Conservation (phyloP, 139 green algal genomes). For the Coelastrella sp. region DNA sequence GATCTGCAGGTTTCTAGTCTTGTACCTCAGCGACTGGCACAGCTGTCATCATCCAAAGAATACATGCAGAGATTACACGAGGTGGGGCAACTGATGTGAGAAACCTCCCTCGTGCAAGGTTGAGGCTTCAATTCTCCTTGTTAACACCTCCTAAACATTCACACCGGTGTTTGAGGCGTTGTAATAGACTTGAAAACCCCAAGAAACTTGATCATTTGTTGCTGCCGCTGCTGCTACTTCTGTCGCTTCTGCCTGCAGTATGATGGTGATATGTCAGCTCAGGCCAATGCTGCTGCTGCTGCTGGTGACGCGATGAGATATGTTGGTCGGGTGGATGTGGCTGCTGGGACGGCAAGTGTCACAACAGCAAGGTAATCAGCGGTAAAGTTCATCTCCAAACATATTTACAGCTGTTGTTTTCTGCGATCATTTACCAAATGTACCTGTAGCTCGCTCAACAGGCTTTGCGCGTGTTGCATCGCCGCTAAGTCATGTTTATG, state of each 20-base stretch:
- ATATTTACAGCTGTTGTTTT: too few relatives aligned
- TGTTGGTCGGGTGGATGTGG: conserved; percentile 88
- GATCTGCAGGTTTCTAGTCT: conserved; percentile 85
- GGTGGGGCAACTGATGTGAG: conserved; percentile 46
- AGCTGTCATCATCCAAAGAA: conserved; percentile 51
- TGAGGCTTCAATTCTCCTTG: too few relatives aligned
- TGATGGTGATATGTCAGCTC: conserved; percentile 82
- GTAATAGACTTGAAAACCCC: too few relatives aligned
- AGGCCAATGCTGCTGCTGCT: conserved; percentile 72
- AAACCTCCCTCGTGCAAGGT: background rate
- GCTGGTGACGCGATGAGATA: conserved; percentile 88
- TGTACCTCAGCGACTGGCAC: conserved; percentile 76
- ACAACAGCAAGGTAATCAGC: conserved; percentile 70
- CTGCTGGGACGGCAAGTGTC: conserved; percentile 78
- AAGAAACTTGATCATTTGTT: background rate
- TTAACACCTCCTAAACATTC: too few relatives aligned
- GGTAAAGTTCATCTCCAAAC: background rate
- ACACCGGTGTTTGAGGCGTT: background rate
- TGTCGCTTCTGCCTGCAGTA: conserved; percentile 65
- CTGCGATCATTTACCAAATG: too few relatives aligned
- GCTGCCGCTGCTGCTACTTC: background rate
- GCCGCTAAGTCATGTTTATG: too few relatives aligned
- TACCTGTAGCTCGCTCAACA: too few relatives aligned
- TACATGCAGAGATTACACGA: conserved; percentile 86
- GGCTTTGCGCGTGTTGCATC: too few relatives aligned